Base-by-base conservation (phyloP, 2,329 filamentous ascomycete species). In the Phyllosticta ampelicida region DNA sequence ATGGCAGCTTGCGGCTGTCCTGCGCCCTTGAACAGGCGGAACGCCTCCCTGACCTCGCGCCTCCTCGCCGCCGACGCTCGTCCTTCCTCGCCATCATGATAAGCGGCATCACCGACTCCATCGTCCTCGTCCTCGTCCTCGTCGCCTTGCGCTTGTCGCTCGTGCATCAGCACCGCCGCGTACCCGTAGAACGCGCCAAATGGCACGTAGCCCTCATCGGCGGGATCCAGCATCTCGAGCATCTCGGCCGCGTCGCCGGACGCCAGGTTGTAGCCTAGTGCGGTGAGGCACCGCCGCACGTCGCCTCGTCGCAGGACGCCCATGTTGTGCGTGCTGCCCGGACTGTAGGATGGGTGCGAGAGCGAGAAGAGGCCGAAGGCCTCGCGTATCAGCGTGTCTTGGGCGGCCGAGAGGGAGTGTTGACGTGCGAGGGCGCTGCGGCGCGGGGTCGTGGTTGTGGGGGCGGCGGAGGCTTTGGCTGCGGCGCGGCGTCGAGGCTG, bases 381-480 rank as follows among this genome's bases (percentile, higher is more conserved):
- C 72, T 96, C 91, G 66, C 84, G 85, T 68, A 99, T 96, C 74
- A 96, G 90, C 64, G 82, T 80, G 74, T 97, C 92, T 74, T 96
- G 87, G 63, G 86, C 83, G 48, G 85, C 86, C 13, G 84, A 86
- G 68, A 97, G 84, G 71, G 90, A 86, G 79, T 96, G 85, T 69
- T 96, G 90, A 74, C 91, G 92, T 28, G 92, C 92, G 65, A 96
- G 88, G 72, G 90, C 95, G 60, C 91, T 95, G 67, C 84, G 84
- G 62, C 87, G 86, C 18, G 36, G 23, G 51, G 36, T 16, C 9
- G 44, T 19, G 5, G 51, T 30, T 16, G 51, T 29, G n/a, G 51
- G 2, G 3, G 51, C 13, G 23, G 51, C 8, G 44, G 20, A 19
- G 26, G 51, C 30, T 26, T 48, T 16, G 30, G 53, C 48, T 48